Evolutionary conservation across 2,329 filamentous ascomycete genomes (phyloP).

Genomic region (Neofusicoccum sp.): DNA sequence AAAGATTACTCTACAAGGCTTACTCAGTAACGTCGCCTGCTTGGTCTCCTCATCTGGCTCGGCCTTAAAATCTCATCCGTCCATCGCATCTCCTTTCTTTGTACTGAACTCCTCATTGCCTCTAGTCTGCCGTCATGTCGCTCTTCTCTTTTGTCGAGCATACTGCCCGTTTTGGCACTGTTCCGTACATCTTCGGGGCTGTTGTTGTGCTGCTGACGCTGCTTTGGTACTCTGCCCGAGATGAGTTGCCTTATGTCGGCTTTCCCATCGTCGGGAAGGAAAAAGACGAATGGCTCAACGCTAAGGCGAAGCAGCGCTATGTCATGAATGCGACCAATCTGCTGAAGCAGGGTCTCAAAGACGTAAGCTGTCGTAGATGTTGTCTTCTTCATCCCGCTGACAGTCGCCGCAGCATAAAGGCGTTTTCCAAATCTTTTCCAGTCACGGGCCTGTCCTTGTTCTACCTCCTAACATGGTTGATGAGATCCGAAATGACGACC

Average conservation of each 20-base stretch:
- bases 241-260: not conserved
- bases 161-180: not conserved
- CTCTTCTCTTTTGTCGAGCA: not conserved
- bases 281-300: not conserved
- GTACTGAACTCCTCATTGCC: too few species aligned
- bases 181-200: not conserved
- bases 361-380: not conserved
- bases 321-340: not conserved
- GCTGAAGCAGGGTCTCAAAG: not conserved
- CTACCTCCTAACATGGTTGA: not conserved
- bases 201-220: not conserved
- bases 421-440: not conserved
- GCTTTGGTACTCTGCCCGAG: not conserved
- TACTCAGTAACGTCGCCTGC: too few species aligned
- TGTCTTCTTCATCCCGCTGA: not conserved
- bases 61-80: not conserved
- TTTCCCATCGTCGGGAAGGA: constrained; percentile 1
- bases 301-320: not conserved
- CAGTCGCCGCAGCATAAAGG: not conserved
- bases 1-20: too few species aligned
- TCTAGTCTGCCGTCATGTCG: not conserved
- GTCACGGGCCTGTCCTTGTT: not conserved
- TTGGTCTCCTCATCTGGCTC: too few species aligned
- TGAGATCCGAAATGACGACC: not conserved
- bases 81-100: not conserved